Conservation (phyloP, 225 moss, liverwort and hornwort species). For the Marchantia paleacea region DNA sequence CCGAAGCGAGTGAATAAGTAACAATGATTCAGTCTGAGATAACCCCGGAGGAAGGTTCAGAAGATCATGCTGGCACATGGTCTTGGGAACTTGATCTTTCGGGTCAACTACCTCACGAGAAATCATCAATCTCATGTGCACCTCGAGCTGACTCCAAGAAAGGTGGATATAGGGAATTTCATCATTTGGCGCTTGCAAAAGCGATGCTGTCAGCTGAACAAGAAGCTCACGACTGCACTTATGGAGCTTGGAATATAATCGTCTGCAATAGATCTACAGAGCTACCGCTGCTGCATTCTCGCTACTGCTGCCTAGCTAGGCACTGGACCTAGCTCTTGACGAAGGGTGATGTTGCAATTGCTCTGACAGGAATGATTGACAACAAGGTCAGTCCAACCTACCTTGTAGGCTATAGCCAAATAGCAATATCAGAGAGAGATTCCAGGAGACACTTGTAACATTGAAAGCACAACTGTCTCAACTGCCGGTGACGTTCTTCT, state of each 20-base stretch:
- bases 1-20: too few species aligned
- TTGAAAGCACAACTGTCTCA: neutral
- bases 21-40: too few species aligned
- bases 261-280: too few species aligned
- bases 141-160: neutral
- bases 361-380: neutral
- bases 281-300: too few species aligned
- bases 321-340: too few species aligned
- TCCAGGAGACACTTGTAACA: neutral
- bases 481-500: neutral
- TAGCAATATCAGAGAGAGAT: neutral
- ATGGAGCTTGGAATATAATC: constrained; percentile 1
- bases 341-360: too few species aligned
- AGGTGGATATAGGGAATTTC: neutral
- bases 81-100: neutral
- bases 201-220: neutral
- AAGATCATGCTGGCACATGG: neutral
- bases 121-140: constrained; percentile 2
- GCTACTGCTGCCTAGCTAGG: too few species aligned
- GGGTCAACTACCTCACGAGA: neutral
- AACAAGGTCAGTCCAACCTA: neutral
- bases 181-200: neutral
- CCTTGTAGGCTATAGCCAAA: neutral
- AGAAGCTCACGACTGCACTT: neutral
- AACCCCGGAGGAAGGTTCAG: neutral